Evolutionary conservation across 1,139 yeast species (phyloP).

Genomic region (Ogataea hybrid): DNA sequence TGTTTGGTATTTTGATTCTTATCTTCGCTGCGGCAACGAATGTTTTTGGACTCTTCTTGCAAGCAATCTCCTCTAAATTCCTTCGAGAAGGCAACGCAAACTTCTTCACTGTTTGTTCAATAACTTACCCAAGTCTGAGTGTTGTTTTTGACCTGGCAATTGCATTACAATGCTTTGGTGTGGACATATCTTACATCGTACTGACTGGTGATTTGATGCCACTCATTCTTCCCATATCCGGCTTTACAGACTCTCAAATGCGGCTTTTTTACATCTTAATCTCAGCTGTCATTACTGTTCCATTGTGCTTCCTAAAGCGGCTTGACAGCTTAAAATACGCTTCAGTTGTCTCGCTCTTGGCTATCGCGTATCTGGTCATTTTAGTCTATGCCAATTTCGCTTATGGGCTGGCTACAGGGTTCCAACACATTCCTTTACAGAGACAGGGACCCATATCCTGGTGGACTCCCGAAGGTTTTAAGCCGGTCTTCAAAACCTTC

Average conservation of each 20-base stretch:
- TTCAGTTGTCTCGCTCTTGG: constrained; percentile 75
- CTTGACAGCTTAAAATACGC: constrained; percentile 87
- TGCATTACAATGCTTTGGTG: constrained; percentile 75
- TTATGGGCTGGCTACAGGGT: constrained; percentile 26
- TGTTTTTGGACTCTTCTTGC: constrained; percentile 75
- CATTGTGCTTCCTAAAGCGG: constrained; percentile 69
- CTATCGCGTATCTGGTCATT: constrained; percentile 76
- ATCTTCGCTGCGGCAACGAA: constrained; percentile 75
- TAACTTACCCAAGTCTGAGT: constrained; percentile 82
- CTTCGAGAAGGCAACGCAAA: constrained; percentile 76
- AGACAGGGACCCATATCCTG: constrained; percentile 53
- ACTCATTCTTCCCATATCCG: constrained; percentile 34
- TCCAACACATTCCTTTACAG: constrained; percentile 26
- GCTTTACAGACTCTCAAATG: constrained; percentile 29
- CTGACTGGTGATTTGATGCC: constrained; percentile 93
- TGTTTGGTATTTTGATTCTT: constrained; percentile 65
- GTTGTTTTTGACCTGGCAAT: constrained; percentile 61
- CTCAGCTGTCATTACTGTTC: constrained; percentile 63
- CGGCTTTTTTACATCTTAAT: constrained; percentile 65
- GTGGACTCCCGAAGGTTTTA: constrained; percentile 51
- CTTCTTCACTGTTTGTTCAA: constrained; percentile 78
- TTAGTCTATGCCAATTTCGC: constrained; percentile 68
- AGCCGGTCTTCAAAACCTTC: constrained; percentile 72
- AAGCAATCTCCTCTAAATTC: constrained; percentile 69
- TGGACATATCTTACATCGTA: constrained; percentile 83